A percentile compares a stretch with the other conserved stretches of the same genome.
Evolutionary conservation across 1,139 yeast genomes (phyloP).

Genomic region (Taphrina communis): DNA sequence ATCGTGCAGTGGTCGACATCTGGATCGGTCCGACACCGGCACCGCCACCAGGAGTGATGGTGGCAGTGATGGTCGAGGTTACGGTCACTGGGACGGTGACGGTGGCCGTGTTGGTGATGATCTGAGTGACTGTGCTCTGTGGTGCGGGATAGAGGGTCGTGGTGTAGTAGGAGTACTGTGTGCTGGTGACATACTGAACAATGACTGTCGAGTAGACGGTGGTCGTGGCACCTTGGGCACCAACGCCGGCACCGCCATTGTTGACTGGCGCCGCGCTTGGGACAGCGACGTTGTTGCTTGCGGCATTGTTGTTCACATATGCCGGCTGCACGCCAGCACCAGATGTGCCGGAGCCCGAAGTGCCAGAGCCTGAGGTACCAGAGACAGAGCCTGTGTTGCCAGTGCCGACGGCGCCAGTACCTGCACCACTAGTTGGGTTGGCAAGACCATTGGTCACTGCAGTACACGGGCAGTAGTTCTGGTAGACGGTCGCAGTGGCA

Average conservation of each 20-base stretch:
- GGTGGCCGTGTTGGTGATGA: conserved; percentile 31
- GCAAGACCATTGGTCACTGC: not conserved
- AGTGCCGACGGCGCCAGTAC: conserved; percentile 5
- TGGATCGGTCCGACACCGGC: conserved; percentile 1
- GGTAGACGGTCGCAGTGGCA: conserved; percentile 37
- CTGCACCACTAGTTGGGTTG: conserved; percentile 11
- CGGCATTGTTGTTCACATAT: conserved; percentile 23
- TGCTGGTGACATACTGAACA: conserved; percentile 14
- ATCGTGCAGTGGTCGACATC: conserved; percentile 16
- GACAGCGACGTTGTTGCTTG: conserved; percentile 11
- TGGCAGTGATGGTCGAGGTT: conserved; percentile 37
- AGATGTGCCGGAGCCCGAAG: conserved; percentile 3
- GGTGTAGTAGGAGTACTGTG: conserved; percentile 23
- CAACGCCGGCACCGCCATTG: conserved; percentile 17
- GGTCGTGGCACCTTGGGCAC: conserved; percentile 10
- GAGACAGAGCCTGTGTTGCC: not conserved
- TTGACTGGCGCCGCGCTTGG: conserved; percentile 4
- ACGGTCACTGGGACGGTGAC: conserved; percentile 36
- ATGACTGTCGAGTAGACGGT: conserved; percentile 17
- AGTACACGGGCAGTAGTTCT: conserved; percentile 32
- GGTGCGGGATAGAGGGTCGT: conserved; percentile 31
- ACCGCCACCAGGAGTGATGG: conserved; percentile 15
- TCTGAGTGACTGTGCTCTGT: conserved; percentile 4
- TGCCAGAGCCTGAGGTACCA: not conserved
- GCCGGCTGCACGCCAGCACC: conserved; percentile 18